phyloP scores from a whole-genome alignment of 2,329 filamentous ascomycete species.

The Diaporthe citrichinensis region DNA sequence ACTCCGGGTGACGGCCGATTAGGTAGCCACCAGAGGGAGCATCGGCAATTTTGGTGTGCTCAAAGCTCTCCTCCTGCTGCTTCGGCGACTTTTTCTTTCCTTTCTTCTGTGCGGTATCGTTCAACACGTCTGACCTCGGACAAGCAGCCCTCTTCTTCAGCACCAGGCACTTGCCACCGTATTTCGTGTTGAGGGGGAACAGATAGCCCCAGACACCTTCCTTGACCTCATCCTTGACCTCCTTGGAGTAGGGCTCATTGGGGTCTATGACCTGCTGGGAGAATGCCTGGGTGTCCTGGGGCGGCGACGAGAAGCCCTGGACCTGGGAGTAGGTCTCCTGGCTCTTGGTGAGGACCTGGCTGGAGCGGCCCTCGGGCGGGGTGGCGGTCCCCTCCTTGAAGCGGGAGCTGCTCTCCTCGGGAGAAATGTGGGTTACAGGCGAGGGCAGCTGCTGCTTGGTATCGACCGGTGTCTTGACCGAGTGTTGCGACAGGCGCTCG shows the following conservation, averaged over 20 bases:
- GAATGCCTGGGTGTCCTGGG: constrained; percentile 80
- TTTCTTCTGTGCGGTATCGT: constrained; percentile 57
- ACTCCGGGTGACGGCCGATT: constrained; percentile 93
- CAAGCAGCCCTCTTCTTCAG: constrained; percentile 82
- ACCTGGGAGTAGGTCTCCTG: constrained; percentile 62
- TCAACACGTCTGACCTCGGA: constrained; percentile 67
- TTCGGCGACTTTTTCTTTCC: constrained; percentile 60
- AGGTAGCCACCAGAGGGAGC: constrained; percentile 86
- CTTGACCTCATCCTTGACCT: constrained; percentile 85
- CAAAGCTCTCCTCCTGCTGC: constrained; percentile 72
- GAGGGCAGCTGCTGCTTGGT: constrained; percentile 82
- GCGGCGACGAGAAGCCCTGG: constrained; percentile 65
- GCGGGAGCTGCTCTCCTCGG: constrained; percentile 71
- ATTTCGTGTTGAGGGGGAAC: constrained; percentile 81
- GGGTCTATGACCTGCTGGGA: constrained; percentile 84
- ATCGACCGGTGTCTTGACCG: constrained; percentile 69
- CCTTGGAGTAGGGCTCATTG: constrained; percentile 79
- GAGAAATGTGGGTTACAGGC: constrained; percentile 76
- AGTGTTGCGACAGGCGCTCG: constrained; percentile 73
- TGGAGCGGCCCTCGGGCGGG: constrained; percentile 73
- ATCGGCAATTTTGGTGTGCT: constrained; percentile 72
- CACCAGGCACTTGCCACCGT: constrained; percentile 76
- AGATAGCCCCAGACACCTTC: constrained; percentile 98
- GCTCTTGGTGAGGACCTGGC: constrained; percentile 64
- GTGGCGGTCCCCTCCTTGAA: constrained; percentile 81